Evolutionary conservation across 441 rosid species (phyloP), one percentile per base, ranked within the genome.

Genomic region (Mallotus japonicus): DNA sequence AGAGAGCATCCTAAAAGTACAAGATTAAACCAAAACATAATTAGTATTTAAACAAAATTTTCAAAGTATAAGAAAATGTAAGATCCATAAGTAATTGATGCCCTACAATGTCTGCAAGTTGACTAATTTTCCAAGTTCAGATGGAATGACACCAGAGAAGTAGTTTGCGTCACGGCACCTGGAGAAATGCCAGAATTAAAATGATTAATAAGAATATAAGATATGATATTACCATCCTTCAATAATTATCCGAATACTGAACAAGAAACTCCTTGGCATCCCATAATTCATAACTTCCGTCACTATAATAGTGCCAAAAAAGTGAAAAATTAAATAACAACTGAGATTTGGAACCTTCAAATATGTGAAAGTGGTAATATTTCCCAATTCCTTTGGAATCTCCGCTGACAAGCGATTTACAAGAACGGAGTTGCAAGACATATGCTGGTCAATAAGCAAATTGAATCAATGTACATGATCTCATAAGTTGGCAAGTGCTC

Each of bases 351-450:
- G 62, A 78, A 85, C 93, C 51, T 87, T 92, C 97, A 95, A 76
- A 80, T 81, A 83, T 16, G 80, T 84, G 75, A 95, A 86, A 80
- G 86, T 72, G 59, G 86, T 79, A 64, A 92, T 71, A 74, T 87
- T 83, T 74, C 85, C 94, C 79, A 92, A 67, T 73, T 82, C 83
- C 75, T 81, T 83, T 4, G 99, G 97, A 75, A 95, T 84, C 77
- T 85, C 83, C 80, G 97, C 99, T 40, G 92, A 88, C 79, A 95
- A 75, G 49, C 91, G 90, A 70, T 95, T 92, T 58, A 85, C 99
- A n/a, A 86, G 82, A 65, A 90, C 47, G 77, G 92, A 82, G 55
- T 97, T 94, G 90, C 83, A 44, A 50, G 70, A 73, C 28, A 70
- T 22, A 62, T 37, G 51, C 58, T 56, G n/a, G 57, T 69, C 24